Evolutionary conservation across 306 rosid species (phyloP).

Genomic region (Quercus berberidifolia): DNA sequence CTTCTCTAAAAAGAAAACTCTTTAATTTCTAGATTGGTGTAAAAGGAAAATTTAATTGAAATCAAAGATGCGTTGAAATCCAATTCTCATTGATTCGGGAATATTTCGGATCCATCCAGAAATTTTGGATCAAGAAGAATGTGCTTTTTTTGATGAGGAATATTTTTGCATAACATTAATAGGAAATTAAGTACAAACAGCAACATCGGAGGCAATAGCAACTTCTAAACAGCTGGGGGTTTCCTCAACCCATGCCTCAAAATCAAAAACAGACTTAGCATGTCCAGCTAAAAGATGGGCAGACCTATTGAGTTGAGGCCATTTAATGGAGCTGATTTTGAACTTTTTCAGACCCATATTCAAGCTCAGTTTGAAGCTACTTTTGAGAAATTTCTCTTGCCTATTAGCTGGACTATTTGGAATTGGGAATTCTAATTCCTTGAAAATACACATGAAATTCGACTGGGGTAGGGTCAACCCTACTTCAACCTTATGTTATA

Average conservation of each 20-base stretch:
- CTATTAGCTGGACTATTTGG: background rate
- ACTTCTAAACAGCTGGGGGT: too few relatives aligned
- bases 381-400: background rate
- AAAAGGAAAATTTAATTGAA: background rate
- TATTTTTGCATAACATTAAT: too few relatives aligned
- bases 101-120: background rate
- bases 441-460: constrained; percentile 9
- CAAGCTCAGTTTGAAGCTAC: background rate
- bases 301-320: background rate
- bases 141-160: background rate
- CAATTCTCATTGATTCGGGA: background rate
- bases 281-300: too few relatives aligned
- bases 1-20: too few relatives aligned
- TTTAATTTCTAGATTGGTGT: background rate
- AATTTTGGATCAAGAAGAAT: background rate
- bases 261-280: too few relatives aligned
- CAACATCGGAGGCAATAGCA: too few relatives aligned
- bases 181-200: too few relatives aligned
- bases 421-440: background rate
- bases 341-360: background rate
- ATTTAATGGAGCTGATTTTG: background rate
- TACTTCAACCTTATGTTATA: background rate
- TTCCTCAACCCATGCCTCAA: too few relatives aligned
- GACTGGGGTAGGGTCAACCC: constrained; percentile 11
- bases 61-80: background rate